Evolutionary conservation across 176 grass and related monocot genomes (phyloP), one percentile per base, ranked within the genome.

Genomic region (Phoenix dactylifera): DNA sequence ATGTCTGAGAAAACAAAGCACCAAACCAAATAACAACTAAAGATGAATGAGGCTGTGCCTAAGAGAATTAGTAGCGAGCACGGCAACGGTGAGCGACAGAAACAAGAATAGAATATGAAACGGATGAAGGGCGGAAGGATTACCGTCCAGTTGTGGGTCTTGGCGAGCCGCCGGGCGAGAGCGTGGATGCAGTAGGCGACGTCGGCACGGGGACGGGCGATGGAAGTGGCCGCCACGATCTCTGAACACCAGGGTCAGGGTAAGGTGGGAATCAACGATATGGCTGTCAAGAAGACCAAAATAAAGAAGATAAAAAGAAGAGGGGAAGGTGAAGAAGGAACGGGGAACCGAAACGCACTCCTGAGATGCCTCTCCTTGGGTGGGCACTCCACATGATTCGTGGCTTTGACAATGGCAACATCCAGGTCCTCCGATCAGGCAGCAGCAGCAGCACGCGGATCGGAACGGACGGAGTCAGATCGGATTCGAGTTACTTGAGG

Each of bases 71-170:
- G 35, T 14, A 44, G 35, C 35, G 1, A 12, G 7, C 35, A 44
- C 35, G 3, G 35, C 2, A 9, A 12, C 35, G 2, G 9, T 3
- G 1, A 44, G 35, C 12, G 35, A 44, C 35, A 44, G 9, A 44
- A 44, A 44, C 9, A 44, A 44, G 35, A 44, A 44, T 2, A 44
- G 10, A 12, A 14, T 44, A 12, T 2, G 6, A 7, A 18, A 54
- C 67, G 26, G 7, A 54, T 35, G 16, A 19, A 19, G 6, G 39
- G 54, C 24, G 26, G 63, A 18, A 63, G 52, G 63, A 63, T 58
- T 91, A 97, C 92, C 25, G 86, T 97, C 92, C 92, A 97, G 60
- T 85, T 97, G 61, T 78, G 81, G 4, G 87, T 91, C 70, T 91
- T 97, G 51, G 87, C 66, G 44, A 97, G 92, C 26, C 92, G 77